These are phyloP conservation scores for Teunomyces panamensis DNA, from an alignment of 805 yeast species.

Conservation along the genomic window DNA sequence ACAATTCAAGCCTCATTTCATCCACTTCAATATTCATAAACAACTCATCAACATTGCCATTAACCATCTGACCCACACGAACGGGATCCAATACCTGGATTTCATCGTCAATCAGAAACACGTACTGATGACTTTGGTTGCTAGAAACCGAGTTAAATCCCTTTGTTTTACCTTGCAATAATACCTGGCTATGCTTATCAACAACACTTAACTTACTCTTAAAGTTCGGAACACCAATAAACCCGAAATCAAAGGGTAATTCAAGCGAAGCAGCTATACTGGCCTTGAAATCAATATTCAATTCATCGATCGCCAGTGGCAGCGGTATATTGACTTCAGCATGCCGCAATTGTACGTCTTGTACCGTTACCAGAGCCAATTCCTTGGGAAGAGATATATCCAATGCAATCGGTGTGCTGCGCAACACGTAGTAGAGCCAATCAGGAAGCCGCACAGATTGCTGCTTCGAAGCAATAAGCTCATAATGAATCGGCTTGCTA, in stretches of 20 bases:
- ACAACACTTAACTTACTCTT: conserved; percentile 7
- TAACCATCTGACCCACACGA: conserved; percentile 13
- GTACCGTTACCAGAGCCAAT: background rate
- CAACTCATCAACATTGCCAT: background rate
- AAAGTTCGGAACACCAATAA: conserved; percentile 5
- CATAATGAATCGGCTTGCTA: conserved; percentile 13
- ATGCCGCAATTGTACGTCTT: background rate
- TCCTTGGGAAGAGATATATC: conserved; percentile 7
- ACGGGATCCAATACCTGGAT: conserved; percentile 10
- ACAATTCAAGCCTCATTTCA: conserved; percentile 10
- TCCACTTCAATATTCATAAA: conserved; percentile 12
- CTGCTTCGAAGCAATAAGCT: conserved; percentile 15
- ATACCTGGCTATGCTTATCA: conserved; percentile 2
- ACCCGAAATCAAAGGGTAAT: background rate
- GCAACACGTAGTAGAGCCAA: conserved; percentile 23
- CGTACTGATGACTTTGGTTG: conserved; percentile 3
- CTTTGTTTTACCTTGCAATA: conserved; percentile 10
- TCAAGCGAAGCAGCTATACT: conserved; percentile 5
- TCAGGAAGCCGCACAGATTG: conserved; percentile 16
- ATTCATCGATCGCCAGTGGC: background rate
- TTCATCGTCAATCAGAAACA: conserved; percentile 9
- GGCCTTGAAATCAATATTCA: conserved; percentile 4
- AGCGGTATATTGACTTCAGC: background rate
- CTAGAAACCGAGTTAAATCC: conserved; percentile 6
- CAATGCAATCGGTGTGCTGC: conserved; percentile 10